phyloP scores from a whole-genome alignment of 345 rosid species.

The Barbarea vulgaris region DNA sequence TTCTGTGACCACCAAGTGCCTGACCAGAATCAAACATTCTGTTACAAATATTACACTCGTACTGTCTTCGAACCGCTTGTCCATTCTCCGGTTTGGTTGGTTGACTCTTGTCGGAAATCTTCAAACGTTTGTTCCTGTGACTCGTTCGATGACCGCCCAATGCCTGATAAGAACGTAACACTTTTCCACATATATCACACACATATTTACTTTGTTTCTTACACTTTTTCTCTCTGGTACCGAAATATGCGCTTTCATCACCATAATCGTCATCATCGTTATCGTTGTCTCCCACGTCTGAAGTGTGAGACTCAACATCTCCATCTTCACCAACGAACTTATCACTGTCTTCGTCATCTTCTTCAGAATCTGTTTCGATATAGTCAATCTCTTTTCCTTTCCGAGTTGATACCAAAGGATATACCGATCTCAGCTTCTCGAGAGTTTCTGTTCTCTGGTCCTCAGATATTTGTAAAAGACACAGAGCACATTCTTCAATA shows the following conservation, averaged over 20 bases:
- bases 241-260: neutral
- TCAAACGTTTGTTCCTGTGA: conserved; percentile 48
- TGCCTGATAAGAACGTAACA: conserved; percentile 63
- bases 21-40: conserved; percentile 38
- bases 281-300: conserved; percentile 9
- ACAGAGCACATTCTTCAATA: neutral
- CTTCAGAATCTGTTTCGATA: conserved; percentile 1
- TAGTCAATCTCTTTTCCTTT: conserved; percentile 7
- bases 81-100: neutral
- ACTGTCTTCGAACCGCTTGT: neutral
- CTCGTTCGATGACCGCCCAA: conserved; percentile 72
- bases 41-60: conserved; percentile 20
- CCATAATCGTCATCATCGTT: neutral
- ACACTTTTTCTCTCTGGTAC: neutral
- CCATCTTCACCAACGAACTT: neutral
- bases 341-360: neutral
- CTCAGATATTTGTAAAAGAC: conserved; percentile 21
- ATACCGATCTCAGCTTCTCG: neutral
- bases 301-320: neutral
- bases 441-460: neutral
- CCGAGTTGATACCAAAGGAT: conserved; percentile 1
- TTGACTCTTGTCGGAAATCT: conserved; percentile 8
- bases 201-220: conserved; percentile 30
- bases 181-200: conserved; percentile 58
- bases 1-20: conserved; percentile 44